Base-by-base conservation (phyloP, 257 asterid genomes). In the Solanum piurae region DNA sequence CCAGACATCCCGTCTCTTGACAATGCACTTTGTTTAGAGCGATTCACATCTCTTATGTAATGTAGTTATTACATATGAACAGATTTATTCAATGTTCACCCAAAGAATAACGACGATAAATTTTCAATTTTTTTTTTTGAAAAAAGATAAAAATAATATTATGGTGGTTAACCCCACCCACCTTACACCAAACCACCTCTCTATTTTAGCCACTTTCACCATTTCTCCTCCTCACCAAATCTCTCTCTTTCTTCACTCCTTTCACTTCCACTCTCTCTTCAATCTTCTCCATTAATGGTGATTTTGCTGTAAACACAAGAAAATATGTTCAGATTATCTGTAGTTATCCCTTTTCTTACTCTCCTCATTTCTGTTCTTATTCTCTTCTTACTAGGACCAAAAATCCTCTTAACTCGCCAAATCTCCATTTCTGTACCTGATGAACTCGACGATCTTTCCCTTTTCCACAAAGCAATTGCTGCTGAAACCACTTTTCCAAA, bases 371-470 rank as follows among this genome's bases (percentile, higher is more conserved):
- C 96, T 29, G 64, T 95, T 0, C 96, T 96, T 6, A 38, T 95
- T 46, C 87, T 96, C 29, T 88, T 88, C 92, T 82, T 90, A 71
- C 80, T 96, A 42, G 98, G 90, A 58, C 98, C 99, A 0, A 90
- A 86, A 29, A 85, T 96, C 55, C 96, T 95, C 7, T 95, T 98
- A 5, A 91, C 95, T 25, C 95, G 94, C 58, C 98, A 89, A 52
- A 89, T 96, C 91, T 11, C 94, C 83, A 96, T 96, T 86, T 91
- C 98, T 29, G 49, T 88, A 36, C 95, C 98, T 40, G 99, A 96
- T 68, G 99, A 96, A 86, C 95, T 96, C 84, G 98, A 94, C 74
- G 99, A 96, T 60, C 95, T 96, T 25, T 89, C 98, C 25, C 97
- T 96, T 77, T 96, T 96, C 91, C 96, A 95, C 38, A 92, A 91